These are phyloP conservation scores for Colletotrichum lini DNA, from an alignment of 2,329 filamentous ascomycete species.

Conservation along the genomic window DNA sequence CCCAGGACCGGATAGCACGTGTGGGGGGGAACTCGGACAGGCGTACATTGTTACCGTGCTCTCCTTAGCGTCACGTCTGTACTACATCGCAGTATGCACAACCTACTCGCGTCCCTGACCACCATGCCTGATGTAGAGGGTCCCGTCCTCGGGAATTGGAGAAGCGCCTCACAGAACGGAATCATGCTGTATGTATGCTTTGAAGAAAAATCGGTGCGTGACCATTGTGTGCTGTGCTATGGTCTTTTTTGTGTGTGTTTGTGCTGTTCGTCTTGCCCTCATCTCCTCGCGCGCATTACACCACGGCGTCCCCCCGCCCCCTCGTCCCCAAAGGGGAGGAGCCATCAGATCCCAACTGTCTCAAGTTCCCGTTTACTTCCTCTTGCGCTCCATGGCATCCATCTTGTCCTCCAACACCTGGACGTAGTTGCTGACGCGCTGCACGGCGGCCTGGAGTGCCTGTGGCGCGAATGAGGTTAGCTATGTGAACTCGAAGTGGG, in stretches of 20 bases:
- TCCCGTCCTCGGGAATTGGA: not conserved
- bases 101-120: not conserved
- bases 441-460: slow-evolving; percentile 90
- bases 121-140: not conserved
- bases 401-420: slow-evolving; percentile 86
- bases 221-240: slow-evolving; percentile 35
- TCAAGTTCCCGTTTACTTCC: slow-evolving; percentile 65
- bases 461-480: slow-evolving; percentile 53
- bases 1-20: no score
- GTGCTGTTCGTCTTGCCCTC: slow-evolving; percentile 26
- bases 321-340: not conserved
- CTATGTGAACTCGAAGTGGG: slow-evolving; percentile 5
- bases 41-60: not conserved
- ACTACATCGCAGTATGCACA: not conserved
- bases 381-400: slow-evolving; percentile 74
- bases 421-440: slow-evolving; percentile 88
- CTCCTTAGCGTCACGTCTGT: not conserved
- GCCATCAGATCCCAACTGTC: not conserved
- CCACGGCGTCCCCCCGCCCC: slow-evolving; percentile 13
- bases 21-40: no score
- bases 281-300: slow-evolving; percentile 14
- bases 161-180: not conserved
- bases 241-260: slow-evolving; percentile 4
- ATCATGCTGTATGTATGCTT: not conserved
- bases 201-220: slow-evolving; percentile 10